A percentile compares a stretch with the other conserved stretches of the same genome.
phyloP scores from a whole-genome alignment of 2,329 filamentous ascomycete genomes.

The Venturia oleaginea region DNA sequence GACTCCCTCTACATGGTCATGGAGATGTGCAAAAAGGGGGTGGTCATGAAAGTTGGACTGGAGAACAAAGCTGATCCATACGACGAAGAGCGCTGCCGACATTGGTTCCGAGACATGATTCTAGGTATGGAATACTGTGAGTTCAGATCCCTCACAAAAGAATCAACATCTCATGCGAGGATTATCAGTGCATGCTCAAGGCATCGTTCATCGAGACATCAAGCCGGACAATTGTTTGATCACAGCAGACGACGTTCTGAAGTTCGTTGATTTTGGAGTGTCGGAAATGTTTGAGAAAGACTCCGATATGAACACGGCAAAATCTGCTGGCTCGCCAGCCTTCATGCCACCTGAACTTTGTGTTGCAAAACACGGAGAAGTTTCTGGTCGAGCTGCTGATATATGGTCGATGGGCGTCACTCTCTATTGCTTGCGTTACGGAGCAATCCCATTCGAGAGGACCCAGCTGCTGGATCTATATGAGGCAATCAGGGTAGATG shows the following conservation, averaged over 20 bases:
- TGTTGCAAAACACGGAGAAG: slow-evolving; percentile 72
- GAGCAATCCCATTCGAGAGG: slow-evolving; percentile 76
- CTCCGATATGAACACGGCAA: slow-evolving; percentile 78
- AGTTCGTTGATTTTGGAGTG: slow-evolving; percentile 97
- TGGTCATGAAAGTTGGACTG: slow-evolving; percentile 92
- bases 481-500: slow-evolving; percentile 70
- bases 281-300: slow-evolving; percentile 96
- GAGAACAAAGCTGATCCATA: slow-evolving; percentile 77
- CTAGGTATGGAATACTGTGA: slow-evolving; percentile 85
- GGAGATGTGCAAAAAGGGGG: slow-evolving; percentile 97
- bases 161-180: slow-evolving; percentile 17
- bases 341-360: slow-evolving; percentile 93
- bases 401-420: slow-evolving; percentile 99
- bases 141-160: slow-evolving; percentile 26
- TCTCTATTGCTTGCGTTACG: slow-evolving; percentile 85
- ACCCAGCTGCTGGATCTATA: slow-evolving; percentile 77
- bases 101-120: slow-evolving; percentile 92
- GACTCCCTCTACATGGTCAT: slow-evolving; percentile 98
- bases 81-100: slow-evolving; percentile 68
- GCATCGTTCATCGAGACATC: slow-evolving; percentile 92
- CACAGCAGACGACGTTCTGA: slow-evolving; percentile 85
- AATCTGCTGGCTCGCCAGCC: slow-evolving; percentile 88
- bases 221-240: slow-evolving; percentile 94
- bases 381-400: slow-evolving; percentile 83
- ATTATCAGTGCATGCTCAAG: slow-evolving; percentile 72